phyloP scores from a whole-genome alignment of 306 rosid species.

The Dryas octopetala region DNA sequence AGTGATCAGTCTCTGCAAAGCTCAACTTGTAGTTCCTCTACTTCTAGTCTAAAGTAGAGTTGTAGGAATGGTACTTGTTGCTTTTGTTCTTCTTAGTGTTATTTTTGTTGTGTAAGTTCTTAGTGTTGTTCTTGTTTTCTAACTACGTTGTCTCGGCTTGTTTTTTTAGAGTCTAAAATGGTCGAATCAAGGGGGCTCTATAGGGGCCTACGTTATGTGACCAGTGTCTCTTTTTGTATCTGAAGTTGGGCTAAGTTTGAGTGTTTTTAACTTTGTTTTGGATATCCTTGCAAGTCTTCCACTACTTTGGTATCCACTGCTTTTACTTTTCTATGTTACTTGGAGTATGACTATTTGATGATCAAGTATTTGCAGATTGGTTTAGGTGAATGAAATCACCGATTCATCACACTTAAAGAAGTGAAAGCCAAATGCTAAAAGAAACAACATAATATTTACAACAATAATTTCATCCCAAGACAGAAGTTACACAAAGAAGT shows the following conservation, averaged over 20 bases:
- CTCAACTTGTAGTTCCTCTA: background rate
- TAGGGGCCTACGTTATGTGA: background rate
- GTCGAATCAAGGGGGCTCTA: background rate
- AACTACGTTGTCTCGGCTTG: background rate
- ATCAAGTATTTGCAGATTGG: background rate
- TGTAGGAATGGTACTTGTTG: background rate
- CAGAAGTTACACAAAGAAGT: background rate
- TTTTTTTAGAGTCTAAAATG: too few relatives aligned
- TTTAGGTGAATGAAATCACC: background rate
- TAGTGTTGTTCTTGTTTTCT: background rate
- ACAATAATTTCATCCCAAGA: background rate
- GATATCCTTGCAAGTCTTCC: background rate
- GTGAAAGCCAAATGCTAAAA: background rate
- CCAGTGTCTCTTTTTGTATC: background rate
- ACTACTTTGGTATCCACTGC: background rate
- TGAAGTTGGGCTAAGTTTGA: background rate
- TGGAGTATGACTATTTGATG: background rate
- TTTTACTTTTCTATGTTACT: background rate
- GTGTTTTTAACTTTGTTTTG: background rate
- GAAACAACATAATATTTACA: slow-evolving; percentile 11
- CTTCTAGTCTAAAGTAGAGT: too few relatives aligned
- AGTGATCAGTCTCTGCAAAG: background rate
- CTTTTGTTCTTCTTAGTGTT: background rate
- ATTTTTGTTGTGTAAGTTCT: background rate
- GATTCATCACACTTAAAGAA: background rate